A percentile compares a stretch with the other conserved stretches of the same genome.
Evolutionary conservation across 2,329 filamentous ascomycete genomes (phyloP).

Genomic region (Aspergillus quadrilineatus): DNA sequence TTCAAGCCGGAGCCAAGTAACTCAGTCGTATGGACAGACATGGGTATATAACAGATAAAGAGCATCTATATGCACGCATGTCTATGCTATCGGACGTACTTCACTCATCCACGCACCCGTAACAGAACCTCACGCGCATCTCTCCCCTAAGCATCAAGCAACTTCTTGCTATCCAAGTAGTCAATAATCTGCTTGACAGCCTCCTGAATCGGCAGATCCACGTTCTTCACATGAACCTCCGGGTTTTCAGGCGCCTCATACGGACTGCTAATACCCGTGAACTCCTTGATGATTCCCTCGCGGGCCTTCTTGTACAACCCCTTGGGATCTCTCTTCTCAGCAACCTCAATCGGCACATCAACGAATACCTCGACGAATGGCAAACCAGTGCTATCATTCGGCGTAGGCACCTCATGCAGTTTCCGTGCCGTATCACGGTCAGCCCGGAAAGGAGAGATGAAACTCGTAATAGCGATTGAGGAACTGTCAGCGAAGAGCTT

Average conservation of each 20-base stretch:
- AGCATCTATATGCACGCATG: conserved; percentile 1
- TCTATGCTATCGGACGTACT: conserved; percentile 1
- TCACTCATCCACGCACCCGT: neutral
- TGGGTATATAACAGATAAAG: neutral
- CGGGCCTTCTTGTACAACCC: conserved; percentile 96
- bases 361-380: conserved; percentile 94
- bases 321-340: conserved; percentile 95
- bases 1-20: neutral
- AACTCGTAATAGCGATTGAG: conserved; percentile 86
- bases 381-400: conserved; percentile 62
- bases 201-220: conserved; percentile 81
- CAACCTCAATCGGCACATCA: conserved; percentile 85
- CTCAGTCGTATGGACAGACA: conserved; percentile 5
- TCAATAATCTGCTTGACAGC: conserved; percentile 80
- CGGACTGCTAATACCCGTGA: conserved; percentile 91
- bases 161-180: conserved; percentile 69
- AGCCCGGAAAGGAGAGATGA: conserved; percentile 91
- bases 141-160: neutral
- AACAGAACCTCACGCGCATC: neutral
- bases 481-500: conserved; percentile 93
- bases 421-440: conserved; percentile 80
- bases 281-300: conserved; percentile 91
- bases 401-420: conserved; percentile 67
- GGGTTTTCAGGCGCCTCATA: conserved; percentile 86
- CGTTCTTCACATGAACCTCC: conserved; percentile 83